Evolutionary conservation across 495 filamentous ascomycete genomes (phyloP).

Genomic region (Penicillium pulvis): DNA sequence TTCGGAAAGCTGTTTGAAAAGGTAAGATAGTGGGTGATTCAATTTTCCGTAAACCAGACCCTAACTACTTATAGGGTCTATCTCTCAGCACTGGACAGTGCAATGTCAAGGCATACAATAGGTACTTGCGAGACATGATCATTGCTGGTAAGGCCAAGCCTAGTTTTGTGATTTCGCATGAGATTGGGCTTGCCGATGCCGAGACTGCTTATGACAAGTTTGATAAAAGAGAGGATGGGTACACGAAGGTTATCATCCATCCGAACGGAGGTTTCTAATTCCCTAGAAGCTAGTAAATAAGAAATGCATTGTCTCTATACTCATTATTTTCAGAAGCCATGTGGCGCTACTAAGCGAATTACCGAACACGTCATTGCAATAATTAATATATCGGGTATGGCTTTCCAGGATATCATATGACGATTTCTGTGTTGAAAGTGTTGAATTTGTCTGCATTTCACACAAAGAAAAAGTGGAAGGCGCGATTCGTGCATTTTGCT

Average conservation of each 20-base stretch:
- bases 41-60: neutral
- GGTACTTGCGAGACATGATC: conserved; percentile 59
- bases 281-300: neutral
- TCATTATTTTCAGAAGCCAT: no score
- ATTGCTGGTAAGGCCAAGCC: conserved; percentile 59
- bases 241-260: conserved; percentile 53
- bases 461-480: no score
- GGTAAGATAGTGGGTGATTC: conserved; percentile 26
- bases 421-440: no score
- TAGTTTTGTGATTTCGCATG: conserved; percentile 59
- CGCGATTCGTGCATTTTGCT: no score
- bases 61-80: conserved; percentile 38
- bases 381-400: no score
- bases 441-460: no score
- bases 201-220: conserved; percentile 53
- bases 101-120: conserved; percentile 62
- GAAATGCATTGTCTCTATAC: no score
- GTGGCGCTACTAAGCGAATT: no score
- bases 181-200: conserved; percentile 56
- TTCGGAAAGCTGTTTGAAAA: conserved; percentile 66
- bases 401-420: no score
- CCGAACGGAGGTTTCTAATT: conserved; percentile 34
- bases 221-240: conserved; percentile 48
- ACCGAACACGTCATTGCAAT: no score
- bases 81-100: conserved; percentile 56